These are phyloP conservation scores for Leccinum ochraceum DNA, from an alignment of 768 basidiomycete genomes.

Conservation along the genomic window DNA sequence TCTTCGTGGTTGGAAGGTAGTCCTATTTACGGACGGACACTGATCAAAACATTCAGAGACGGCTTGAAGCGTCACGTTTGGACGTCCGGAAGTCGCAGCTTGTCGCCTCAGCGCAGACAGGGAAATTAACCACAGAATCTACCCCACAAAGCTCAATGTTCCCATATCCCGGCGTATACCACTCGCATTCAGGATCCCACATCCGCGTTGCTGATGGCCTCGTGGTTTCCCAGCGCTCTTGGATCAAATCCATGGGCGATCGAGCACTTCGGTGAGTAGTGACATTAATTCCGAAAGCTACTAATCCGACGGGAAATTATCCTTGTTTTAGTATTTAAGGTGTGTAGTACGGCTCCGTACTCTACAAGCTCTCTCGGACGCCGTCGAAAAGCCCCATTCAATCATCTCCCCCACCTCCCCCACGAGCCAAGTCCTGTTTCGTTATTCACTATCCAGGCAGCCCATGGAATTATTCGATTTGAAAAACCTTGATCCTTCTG, in stretches of 20 bases:
- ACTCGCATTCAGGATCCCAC: background rate
- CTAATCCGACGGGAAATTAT: background rate
- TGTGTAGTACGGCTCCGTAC: background rate
- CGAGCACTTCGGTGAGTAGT: background rate
- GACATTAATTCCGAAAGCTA: background rate
- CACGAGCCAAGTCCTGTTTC: background rate
- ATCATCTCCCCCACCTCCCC: background rate
- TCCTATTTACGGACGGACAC: background rate
- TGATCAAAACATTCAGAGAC: background rate
- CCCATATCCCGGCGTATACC: background rate
- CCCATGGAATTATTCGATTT: background rate
- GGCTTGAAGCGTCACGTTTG: background rate
- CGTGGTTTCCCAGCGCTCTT: background rate
- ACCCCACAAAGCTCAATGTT: background rate
- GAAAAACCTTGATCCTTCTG: background rate
- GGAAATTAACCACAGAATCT: background rate
- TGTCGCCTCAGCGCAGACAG: background rate
- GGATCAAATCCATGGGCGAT: background rate
- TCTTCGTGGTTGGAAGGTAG: background rate
- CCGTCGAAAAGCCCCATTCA: background rate
- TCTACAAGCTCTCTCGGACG: background rate
- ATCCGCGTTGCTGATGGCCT: background rate
- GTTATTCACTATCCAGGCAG: background rate
- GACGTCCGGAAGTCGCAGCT: background rate
- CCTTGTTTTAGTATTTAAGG: background rate